Evolutionary conservation across 495 filamentous ascomycete genomes (phyloP).

Genomic region (Venustampulla echinocandica): DNA sequence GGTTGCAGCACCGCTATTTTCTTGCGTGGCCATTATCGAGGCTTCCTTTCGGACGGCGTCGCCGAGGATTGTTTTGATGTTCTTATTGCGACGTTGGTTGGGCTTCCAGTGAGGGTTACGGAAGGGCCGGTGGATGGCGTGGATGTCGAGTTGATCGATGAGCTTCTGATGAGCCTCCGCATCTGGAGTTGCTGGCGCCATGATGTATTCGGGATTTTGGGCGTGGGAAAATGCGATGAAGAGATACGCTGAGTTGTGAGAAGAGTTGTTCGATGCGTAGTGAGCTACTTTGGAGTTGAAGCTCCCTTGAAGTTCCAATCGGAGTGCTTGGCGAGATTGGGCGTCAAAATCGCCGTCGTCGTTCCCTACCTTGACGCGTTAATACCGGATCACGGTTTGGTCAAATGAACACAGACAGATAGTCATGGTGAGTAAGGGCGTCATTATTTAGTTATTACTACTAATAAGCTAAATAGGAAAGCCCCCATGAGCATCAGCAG

Average conservation of each 20-base stretch:
- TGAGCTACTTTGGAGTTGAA: constrained; percentile 1
- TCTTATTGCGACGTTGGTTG: constrained; percentile 92
- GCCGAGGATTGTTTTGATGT: constrained; percentile 92
- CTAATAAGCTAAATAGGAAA: constrained; percentile 75
- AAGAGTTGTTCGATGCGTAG: background rate
- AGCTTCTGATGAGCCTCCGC: constrained; percentile 40
- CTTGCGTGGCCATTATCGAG: constrained; percentile 68
- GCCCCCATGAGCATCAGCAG: constrained; percentile 96
- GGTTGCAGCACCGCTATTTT: constrained; percentile 71
- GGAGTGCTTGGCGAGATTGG: background rate
- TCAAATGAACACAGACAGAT: background rate
- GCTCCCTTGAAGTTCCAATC: background rate
- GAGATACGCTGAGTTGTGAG: constrained; percentile 1
- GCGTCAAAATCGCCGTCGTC: background rate
- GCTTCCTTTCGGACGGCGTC: constrained; percentile 80
- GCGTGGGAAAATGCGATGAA: background rate
- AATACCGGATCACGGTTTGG: constrained; percentile 6
- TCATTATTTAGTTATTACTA: too few species aligned
- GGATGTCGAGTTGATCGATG: constrained; percentile 82
- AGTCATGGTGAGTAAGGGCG: constrained; percentile 11
- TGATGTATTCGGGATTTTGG: constrained; percentile 1
- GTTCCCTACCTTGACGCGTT: constrained; percentile 12
- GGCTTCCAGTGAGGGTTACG: constrained; percentile 84
- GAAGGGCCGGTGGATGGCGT: constrained; percentile 71
- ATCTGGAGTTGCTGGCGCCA: constrained; percentile 18